Evolutionary conservation across 208 protist species (phyloP).

Genomic region (Trypanosoma boissoni): DNA sequence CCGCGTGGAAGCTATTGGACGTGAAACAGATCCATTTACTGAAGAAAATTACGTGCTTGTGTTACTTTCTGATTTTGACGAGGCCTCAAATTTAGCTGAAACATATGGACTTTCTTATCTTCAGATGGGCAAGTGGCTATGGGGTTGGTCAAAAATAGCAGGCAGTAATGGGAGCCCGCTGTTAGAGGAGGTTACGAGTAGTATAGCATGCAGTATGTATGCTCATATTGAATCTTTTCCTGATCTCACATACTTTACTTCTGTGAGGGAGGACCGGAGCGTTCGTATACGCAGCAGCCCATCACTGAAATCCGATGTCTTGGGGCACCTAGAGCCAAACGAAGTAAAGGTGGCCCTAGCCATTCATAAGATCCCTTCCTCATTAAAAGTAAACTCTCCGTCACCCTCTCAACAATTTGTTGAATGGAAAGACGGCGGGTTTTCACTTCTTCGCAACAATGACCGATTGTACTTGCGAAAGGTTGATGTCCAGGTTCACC

Average conservation of each 20-base stretch:
- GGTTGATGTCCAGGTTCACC: constrained; percentile 26
- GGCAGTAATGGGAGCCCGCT: constrained; percentile 46
- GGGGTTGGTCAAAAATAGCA: constrained; percentile 75
- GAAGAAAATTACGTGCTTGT: constrained; percentile 64
- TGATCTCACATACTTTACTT: constrained; percentile 46
- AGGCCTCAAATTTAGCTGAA: constrained; percentile 21
- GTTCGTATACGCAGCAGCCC: constrained; percentile 57
- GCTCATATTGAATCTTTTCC: constrained; percentile 21
- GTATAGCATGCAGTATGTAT: background rate
- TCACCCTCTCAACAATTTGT: constrained; percentile 37
- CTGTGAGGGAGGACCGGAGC: constrained; percentile 29
- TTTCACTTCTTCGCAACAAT: constrained; percentile 50
- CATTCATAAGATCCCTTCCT: constrained; percentile 25
- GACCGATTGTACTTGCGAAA: constrained; percentile 43
- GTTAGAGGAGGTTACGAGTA: constrained; percentile 25
- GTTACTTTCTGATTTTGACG: constrained; percentile 33
- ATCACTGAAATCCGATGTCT: constrained; percentile 26
- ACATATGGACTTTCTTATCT: constrained; percentile 39
- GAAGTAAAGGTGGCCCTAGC: constrained; percentile 61
- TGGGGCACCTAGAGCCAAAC: constrained; percentile 58
- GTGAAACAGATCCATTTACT: constrained; percentile 48
- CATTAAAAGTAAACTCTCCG: background rate
- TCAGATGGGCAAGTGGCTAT: constrained; percentile 43
- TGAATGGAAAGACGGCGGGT: constrained; percentile 67
- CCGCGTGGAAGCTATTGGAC: constrained; percentile 53